Evolutionary conservation across 2,329 filamentous ascomycete species (phyloP).

Genomic region (Aureobasidium sp.): DNA sequence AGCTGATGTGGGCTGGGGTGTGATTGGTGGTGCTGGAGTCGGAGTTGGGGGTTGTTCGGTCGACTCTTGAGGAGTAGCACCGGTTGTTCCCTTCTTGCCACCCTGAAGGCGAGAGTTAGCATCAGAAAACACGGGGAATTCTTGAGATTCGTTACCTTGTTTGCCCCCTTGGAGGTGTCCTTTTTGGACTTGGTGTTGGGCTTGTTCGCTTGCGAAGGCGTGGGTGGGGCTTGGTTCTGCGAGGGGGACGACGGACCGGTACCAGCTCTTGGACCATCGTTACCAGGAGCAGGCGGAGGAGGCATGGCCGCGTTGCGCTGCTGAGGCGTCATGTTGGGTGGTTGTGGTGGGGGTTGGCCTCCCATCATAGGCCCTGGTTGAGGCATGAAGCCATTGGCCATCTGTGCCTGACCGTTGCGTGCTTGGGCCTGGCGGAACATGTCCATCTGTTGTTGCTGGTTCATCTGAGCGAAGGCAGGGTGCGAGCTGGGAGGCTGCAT

Average conservation of each 20-base stretch:
- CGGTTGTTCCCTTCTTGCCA: slow-evolving; percentile 31
- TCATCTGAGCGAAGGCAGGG: slow-evolving; percentile 47
- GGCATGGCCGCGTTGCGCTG: slow-evolving; percentile 54
- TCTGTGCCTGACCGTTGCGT: slow-evolving; percentile 25
- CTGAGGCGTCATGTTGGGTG: slow-evolving; percentile 58
- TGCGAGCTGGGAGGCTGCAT: slow-evolving; percentile 55
- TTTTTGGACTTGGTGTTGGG: slow-evolving; percentile 66
- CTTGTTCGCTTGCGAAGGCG: slow-evolving; percentile 65
- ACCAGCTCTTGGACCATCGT: slow-evolving; percentile 24
- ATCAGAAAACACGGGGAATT: neutral
- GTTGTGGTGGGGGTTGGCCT: slow-evolving; percentile 37
- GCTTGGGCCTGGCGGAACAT: slow-evolving; percentile 26
- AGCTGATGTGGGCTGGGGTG: slow-evolving; percentile 33
- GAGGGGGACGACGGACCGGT: slow-evolving; percentile 41
- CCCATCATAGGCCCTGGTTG: slow-evolving; percentile 34
- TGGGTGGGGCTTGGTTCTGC: slow-evolving; percentile 55
- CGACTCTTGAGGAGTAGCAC: slow-evolving; percentile 33
- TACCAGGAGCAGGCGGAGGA: slow-evolving; percentile 38
- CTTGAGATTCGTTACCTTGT: neutral
- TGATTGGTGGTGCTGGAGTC: slow-evolving; percentile 41
- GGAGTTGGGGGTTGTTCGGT: slow-evolving; percentile 40
- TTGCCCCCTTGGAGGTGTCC: slow-evolving; percentile 46
- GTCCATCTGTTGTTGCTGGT: slow-evolving; percentile 46
- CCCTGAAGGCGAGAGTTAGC: slow-evolving; percentile 17
- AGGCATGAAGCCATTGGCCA: slow-evolving; percentile 31